These are phyloP conservation scores for Colletotrichum somersetense DNA, from an alignment of 2,329 filamentous ascomycete genomes.

Conservation along the genomic window DNA sequence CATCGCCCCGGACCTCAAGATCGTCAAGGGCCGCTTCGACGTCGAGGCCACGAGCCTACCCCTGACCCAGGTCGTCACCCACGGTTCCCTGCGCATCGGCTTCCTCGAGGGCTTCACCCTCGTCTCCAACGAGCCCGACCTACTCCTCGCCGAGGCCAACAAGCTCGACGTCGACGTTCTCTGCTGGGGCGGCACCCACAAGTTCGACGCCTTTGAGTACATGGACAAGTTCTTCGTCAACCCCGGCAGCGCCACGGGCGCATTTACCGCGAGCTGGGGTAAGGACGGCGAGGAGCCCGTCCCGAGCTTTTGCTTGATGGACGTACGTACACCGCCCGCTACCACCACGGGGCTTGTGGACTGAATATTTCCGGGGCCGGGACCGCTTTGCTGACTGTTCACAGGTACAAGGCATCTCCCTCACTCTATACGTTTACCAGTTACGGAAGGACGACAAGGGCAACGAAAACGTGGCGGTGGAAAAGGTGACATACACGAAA, in stretches of 20 bases:
- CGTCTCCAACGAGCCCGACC: slow-evolving; percentile 74
- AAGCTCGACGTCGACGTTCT: slow-evolving; percentile 77
- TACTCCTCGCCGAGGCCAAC: slow-evolving; percentile 76
- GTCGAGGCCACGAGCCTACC: slow-evolving; percentile 75
- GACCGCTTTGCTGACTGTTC: slow-evolving; percentile 45
- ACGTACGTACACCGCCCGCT: slow-evolving; percentile 73
- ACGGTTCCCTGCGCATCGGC: slow-evolving; percentile 74
- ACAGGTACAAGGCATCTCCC: slow-evolving; percentile 93
- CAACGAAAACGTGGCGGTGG: slow-evolving; percentile 82
- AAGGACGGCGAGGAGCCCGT: slow-evolving; percentile 77
- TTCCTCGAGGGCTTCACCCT: slow-evolving; percentile 78
- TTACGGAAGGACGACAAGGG: slow-evolving; percentile 82
- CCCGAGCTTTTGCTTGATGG: slow-evolving; percentile 97
- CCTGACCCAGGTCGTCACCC: slow-evolving; percentile 74
- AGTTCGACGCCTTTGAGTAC: slow-evolving; percentile 79
- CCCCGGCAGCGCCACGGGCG: slow-evolving; percentile 75
- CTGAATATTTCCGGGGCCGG: not conserved
- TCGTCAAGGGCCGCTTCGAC: slow-evolving; percentile 76
- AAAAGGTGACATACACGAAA: slow-evolving; percentile 90
- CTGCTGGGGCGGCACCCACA: slow-evolving; percentile 77
- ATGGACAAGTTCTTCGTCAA: slow-evolving; percentile 82
- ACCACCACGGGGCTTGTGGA: too few relatives aligned
- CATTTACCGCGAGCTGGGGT: slow-evolving; percentile 70
- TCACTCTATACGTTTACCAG: slow-evolving; percentile 96
- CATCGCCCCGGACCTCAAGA: slow-evolving; percentile 79